phyloP scores from a whole-genome alignment of 164 flowering plant species.

The Dillenia turbinata region DNA sequence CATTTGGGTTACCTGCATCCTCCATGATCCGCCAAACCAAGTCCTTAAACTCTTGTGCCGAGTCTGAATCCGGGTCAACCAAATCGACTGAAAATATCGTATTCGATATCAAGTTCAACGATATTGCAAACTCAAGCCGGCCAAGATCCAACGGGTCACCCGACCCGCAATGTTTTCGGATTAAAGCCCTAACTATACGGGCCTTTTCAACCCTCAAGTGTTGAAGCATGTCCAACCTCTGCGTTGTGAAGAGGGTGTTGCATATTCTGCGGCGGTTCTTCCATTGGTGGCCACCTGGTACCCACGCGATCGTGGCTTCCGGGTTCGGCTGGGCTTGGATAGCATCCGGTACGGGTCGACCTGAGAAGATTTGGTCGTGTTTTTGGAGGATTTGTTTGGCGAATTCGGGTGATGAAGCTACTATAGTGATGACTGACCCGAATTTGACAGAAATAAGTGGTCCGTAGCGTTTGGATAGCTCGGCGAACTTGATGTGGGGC shows the following conservation, averaged over 20 bases:
- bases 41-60: constrained; percentile 23
- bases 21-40: constrained; percentile 29
- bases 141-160: constrained; percentile 12
- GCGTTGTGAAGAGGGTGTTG: constrained; percentile 14
- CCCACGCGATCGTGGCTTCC: constrained; percentile 20
- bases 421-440: constrained; percentile 18
- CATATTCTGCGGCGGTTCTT: constrained; percentile 19
- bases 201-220: constrained; percentile 21
- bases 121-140: constrained; percentile 14
- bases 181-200: constrained; percentile 8
- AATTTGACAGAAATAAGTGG: constrained; percentile 26
- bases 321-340: constrained; percentile 8
- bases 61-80: constrained; percentile 13
- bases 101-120: constrained; percentile 20
- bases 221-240: constrained; percentile 19
- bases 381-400: constrained; percentile 24
- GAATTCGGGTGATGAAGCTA: constrained; percentile 19
- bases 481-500: constrained; percentile 16
- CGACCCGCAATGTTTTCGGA: neutral
- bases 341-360: constrained; percentile 19
- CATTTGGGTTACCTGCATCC: constrained; percentile 16
- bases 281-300: constrained; percentile 18
- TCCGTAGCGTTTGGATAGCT: constrained; percentile 17
- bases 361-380: constrained; percentile 18
- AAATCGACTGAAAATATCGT: constrained; percentile 21